Evolutionary conservation across 148 eudicot species (phyloP), one percentile per base, ranked within the genome.

Genomic region (Fagopyrum esculentum): DNA sequence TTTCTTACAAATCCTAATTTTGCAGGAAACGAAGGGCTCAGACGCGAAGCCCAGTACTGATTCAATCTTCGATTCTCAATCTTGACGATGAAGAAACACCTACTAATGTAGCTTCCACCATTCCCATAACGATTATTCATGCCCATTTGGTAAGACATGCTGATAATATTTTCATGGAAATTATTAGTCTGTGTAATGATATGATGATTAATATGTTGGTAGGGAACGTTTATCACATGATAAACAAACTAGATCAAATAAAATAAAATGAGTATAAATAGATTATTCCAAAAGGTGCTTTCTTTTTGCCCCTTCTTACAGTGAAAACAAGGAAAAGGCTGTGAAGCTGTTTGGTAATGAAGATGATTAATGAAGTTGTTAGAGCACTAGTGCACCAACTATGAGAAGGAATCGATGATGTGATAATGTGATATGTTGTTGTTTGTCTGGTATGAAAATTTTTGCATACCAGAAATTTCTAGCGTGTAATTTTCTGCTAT

Each of bases 21-120:
- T 76, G 40, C 75, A 93, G 94, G 80, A 90, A 89, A 72, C 85
- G 97, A 22, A 84, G 86, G 79, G 83, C 84, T 73, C 89, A 80
- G 72, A 84, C 83, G 60, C 78, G 81, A 60, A 86, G 88, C 63
- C 86, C 86, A 1, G 79, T 48, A 45, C 66, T 83, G n/a, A 80
- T 84, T 77, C 85, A 88, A 2, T 72, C 79, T 17, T 30, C 89
- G 1, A 85, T 86, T 76, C 82, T 91, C 73, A 82, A 91, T 72
- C 97, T 94, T 60, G 97, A 85, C 72, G 89, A 85, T 35, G 89
- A 86, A 10, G 87, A 84, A 44, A 43, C 72, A 45, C 6, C 70
- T 19, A 13, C 15, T 43, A 45, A 2, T 16, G 57, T 12, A 10
- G 83, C 51, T 45, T 74, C 84, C 7, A 79, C 84, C 7, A 79